Evolutionary conservation across 2,329 filamentous ascomycete species (phyloP), one percentile per base, ranked within the genome.

Genomic region (Raffaelea albimanens): DNA sequence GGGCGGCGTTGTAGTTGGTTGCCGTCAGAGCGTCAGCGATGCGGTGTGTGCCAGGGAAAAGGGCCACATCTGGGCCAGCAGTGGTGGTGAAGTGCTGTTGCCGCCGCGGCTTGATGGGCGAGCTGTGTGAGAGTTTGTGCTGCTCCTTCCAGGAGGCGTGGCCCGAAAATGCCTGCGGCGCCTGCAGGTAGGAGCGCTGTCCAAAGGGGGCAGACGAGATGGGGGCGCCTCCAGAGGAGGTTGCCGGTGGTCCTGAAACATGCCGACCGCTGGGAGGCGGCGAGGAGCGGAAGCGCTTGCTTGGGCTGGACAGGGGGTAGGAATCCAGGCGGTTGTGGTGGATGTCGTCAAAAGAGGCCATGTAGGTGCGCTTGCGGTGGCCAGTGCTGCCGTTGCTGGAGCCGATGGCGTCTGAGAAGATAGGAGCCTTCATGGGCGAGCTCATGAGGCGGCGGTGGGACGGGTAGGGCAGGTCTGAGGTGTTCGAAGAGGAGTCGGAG

Each of bases 401-500:
- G 48, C 78, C 80, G 57, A 93, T 67, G 54, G 87, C 84, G 61
- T 94, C 89, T 29, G 88, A 94, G 64, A 93, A 94, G 57, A 93
- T 75, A 46, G 87, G 80, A 16, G 81, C 83, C 60, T 88, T 89
- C 59, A 94, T 76, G 45, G 88, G 87, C 44, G 89, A 94, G 58
- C 88, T 94, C 71, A 87, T 87, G 58, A 94, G 76, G 33, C 77
- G 69, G 57, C 75, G 74, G 41, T 41, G 23, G 43, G 76, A 71
- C 25, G 82, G 80, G 60, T 85, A 86, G 50, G 81, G 80, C 52
- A 87, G 74, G 57, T 89, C 87, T 49, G 88, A 93, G 53, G 85
- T 76, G 61, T 82, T 87, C 44, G 87, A 93, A 3, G 88, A 95
- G 22, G 87, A 89, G 67, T 95, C 88, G 55, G 88, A 95, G 52